phyloP scores from a whole-genome alignment of 306 rosid genomes.

The Morella rubra region DNA sequence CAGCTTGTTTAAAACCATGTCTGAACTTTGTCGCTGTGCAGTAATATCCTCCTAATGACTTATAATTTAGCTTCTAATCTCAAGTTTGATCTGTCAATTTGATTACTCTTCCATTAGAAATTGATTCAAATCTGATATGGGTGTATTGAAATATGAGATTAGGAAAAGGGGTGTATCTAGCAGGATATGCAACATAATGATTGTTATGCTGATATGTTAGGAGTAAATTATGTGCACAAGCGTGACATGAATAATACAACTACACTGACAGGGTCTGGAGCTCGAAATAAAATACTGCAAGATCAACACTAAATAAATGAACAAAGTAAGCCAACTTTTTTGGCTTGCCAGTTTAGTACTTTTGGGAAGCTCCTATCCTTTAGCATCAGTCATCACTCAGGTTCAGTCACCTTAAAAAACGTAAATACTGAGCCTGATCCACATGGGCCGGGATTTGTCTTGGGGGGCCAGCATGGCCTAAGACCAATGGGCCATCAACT shows the following conservation, averaged over 20 bases:
- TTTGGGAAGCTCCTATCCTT: too few relatives aligned
- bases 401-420: too few relatives aligned
- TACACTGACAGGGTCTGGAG: slow-evolving; percentile 29
- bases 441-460: too few relatives aligned
- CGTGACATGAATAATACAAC: slow-evolving; percentile 56
- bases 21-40: slow-evolving; percentile 12
- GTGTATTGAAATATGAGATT: slow-evolving; percentile 41
- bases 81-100: slow-evolving; percentile 29
- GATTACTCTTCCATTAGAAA: slow-evolving; percentile 32
- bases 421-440: too few relatives aligned
- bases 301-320: neutral
- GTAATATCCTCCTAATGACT: neutral
- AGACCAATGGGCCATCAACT: too few relatives aligned
- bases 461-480: too few relatives aligned
- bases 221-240: slow-evolving; percentile 62
- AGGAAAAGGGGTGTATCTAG: slow-evolving; percentile 33
- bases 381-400: too few relatives aligned
- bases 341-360: neutral
- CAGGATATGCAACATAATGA: slow-evolving; percentile 40
- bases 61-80: slow-evolving; percentile 7
- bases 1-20: neutral
- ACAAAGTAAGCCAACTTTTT: neutral
- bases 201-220: slow-evolving; percentile 49
- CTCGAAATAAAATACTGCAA: slow-evolving; percentile 8
- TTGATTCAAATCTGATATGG: slow-evolving; percentile 36